Evolutionary conservation across 1,284 basidiomycete species (phyloP).

Genomic region (Pisolithus thermaeus): DNA sequence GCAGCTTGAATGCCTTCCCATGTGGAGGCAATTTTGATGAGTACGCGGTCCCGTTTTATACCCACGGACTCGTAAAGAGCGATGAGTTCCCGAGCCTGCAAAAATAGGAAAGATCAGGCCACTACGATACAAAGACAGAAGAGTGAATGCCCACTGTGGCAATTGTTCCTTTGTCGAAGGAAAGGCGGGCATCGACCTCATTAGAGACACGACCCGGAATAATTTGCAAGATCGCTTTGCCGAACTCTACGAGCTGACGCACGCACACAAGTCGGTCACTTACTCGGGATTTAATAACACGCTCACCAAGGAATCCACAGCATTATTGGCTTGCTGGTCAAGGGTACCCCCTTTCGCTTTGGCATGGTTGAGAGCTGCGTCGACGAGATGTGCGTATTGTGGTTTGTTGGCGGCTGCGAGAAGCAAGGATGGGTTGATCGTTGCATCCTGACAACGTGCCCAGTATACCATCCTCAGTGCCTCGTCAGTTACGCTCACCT

Average conservation of each 20-base stretch:
- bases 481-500: conserved; percentile 38
- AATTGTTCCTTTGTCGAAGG: conserved; percentile 91
- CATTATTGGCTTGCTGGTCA: conserved; percentile 67
- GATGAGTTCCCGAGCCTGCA: conserved; percentile 85
- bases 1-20: conserved; percentile 99
- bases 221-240: conserved; percentile 89
- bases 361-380: conserved; percentile 76
- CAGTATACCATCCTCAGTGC: background rate
- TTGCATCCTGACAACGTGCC: conserved; percentile 61
- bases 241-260: conserved; percentile 86
- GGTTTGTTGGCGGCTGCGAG: conserved; percentile 89
- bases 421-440: conserved; percentile 90
- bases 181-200: conserved; percentile 94
- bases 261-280: background rate
- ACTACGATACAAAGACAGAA: background rate
- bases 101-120: conserved; percentile 27
- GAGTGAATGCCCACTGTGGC: conserved; percentile 53
- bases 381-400: conserved; percentile 78
- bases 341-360: conserved; percentile 75
- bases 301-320: conserved; percentile 84
- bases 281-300: too few relatives aligned
- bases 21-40: conserved; percentile 99
- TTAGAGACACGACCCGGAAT: conserved; percentile 98
- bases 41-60: conserved; percentile 84
- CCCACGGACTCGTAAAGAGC: conserved; percentile 89